Base-by-base conservation (phyloP, 495 filamentous ascomycete genomes). In the Talaromyces ruber region DNA sequence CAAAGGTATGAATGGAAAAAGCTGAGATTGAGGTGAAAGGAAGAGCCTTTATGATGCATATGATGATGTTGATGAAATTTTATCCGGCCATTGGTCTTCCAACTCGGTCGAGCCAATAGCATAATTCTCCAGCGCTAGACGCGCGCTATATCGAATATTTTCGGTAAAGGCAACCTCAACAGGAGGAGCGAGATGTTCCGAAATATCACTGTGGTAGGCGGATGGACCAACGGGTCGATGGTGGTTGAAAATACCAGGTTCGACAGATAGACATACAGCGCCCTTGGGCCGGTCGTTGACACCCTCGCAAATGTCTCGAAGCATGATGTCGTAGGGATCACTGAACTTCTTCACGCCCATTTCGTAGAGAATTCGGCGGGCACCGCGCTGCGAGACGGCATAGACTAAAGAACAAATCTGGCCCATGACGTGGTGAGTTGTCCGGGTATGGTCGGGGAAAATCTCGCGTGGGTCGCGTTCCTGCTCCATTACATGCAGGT, bases 341-440 rank as follows among this genome's bases (percentile, higher is more conserved):
- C 50, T 45, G 59, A 60, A 60, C 6, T 60, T 60, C 22, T 29
- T 51, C 25, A 60, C 59, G 59, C 59, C 59, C 59, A 60, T 60
- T 22, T 60, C 59, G 43, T 60, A 60, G n/a, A 86, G 75, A 14
- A 84, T 70, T 22, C 80, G 81, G 25, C 73, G 77, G 2, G 83
- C 83, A 5, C 83, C 82, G 50, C 71, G 65, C 28, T 76, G 77
- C 0, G 81, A 81, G 2, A 86, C 73, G 0, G 82, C 83, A 67
- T 87, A 87, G 22, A 77, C 72, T 58, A 79, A 76, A 6, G 77
- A 74, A 70, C 82, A 86, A 26, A 83, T 74, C n/a, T 72, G 75
- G 24, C 75, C 74, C 22, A 68, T 73, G 14, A 74, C 67, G 29
- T 71, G 68, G 65, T 81, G 81, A 21, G 80, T 68, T 39, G 81